Conservation (phyloP, 306 rosid genomes). For the Argentina anserina region DNA sequence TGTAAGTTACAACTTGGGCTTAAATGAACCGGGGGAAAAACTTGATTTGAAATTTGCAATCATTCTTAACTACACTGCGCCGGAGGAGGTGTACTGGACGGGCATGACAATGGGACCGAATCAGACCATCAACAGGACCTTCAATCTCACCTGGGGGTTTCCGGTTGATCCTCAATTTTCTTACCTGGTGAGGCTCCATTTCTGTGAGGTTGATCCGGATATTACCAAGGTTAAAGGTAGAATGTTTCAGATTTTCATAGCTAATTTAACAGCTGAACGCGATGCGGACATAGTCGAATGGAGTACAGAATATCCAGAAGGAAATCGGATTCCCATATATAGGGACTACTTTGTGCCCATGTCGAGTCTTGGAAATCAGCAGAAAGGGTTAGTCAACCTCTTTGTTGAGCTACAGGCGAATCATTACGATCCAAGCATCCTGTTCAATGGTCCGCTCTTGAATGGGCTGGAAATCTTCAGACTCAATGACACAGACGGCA, state of each 20-base stretch:
- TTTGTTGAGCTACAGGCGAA: conserved; percentile 20
- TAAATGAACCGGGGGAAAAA: too few relatives aligned
- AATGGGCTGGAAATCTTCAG: conserved; percentile 57
- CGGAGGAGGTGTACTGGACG: neutral
- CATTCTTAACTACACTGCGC: neutral
- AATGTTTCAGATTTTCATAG: conserved; percentile 30
- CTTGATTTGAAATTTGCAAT: too few relatives aligned
- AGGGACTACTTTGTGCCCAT: conserved; percentile 1
- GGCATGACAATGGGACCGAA: neutral
- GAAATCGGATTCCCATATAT: neutral
- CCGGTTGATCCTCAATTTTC: conserved; percentile 11
- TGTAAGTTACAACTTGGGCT: too few relatives aligned
- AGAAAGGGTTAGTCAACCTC: conserved; percentile 1
- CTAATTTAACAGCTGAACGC: neutral
- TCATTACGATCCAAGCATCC: too few relatives aligned
- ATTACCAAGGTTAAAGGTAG: fast-evolving
- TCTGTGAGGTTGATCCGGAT: neutral
- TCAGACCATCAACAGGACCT: neutral
- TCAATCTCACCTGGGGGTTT: conserved; percentile 16
- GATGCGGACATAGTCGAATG: neutral
- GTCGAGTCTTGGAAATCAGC: neutral
- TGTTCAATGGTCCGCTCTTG: too few relatives aligned
- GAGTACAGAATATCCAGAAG: too few relatives aligned
- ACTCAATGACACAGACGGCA: neutral
- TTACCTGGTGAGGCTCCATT: conserved; percentile 36